Percentiles rank a stretch among this genome's conserved stretches.
phyloP scores from a whole-genome alignment of 2,329 filamentous ascomycete genomes.

The Fusarium cyanostomum region DNA sequence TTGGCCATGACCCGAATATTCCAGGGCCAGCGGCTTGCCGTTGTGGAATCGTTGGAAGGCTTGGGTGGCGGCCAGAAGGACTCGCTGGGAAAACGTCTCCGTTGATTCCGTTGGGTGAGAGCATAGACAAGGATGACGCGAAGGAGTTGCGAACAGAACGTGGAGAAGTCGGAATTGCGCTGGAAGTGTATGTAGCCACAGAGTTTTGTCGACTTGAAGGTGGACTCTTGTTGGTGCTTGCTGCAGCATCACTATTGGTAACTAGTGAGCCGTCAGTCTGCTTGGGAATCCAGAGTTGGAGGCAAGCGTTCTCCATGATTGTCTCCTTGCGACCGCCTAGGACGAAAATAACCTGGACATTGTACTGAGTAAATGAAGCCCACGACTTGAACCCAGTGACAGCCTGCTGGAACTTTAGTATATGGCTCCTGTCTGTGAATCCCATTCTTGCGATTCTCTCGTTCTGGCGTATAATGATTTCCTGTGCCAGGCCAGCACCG shows the following conservation, averaged over 20 bases:
- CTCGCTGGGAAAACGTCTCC: slow-evolving; percentile 9
- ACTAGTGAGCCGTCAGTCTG: slow-evolving; percentile 41
- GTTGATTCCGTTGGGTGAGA: background rate
- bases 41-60: slow-evolving; percentile 34
- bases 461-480: slow-evolving; percentile 45
- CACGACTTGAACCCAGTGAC: slow-evolving; percentile 47
- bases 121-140: background rate
- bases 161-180: background rate
- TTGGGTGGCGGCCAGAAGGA: slow-evolving; percentile 20
- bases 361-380: slow-evolving; percentile 41
- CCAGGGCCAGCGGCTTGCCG: slow-evolving; percentile 20
- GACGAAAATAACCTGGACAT: slow-evolving; percentile 44
- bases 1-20: slow-evolving; percentile 29
- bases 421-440: slow-evolving; percentile 40
- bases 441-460: slow-evolving; percentile 45
- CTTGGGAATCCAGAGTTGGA: slow-evolving; percentile 49
- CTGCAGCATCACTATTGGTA: slow-evolving; percentile 39
- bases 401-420: slow-evolving; percentile 48
- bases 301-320: slow-evolving; percentile 42
- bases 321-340: slow-evolving; percentile 36
- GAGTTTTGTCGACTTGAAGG: slow-evolving; percentile 29
- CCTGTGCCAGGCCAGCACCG: slow-evolving; percentile 24
- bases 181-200: slow-evolving; percentile 14
- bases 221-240: slow-evolving; percentile 7
- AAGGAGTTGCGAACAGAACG: slow-evolving; percentile 4